A percentile compares a stretch with the other conserved stretches of the same genome.
These are phyloP conservation scores for Lasiosphaeria hispida DNA, from an alignment of 495 filamentous ascomycete genomes.

Conservation along the genomic window DNA sequence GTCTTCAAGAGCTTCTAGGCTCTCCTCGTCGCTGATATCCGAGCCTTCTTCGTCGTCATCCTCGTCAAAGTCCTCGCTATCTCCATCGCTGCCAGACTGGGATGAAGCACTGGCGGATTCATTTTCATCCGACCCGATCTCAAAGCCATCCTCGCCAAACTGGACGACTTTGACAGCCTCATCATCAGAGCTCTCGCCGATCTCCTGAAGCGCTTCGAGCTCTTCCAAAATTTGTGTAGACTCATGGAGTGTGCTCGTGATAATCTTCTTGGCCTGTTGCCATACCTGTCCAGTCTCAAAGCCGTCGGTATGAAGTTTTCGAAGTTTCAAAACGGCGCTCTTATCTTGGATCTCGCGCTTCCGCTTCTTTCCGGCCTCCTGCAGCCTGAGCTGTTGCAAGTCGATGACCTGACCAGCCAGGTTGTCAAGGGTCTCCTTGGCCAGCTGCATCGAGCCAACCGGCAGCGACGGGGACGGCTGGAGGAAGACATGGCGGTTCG, in stretches of 20 bases:
- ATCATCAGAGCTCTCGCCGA: conserved; percentile 23
- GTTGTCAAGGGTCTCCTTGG: conserved; percentile 73
- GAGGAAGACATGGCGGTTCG: conserved; percentile 63
- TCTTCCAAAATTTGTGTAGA: conserved; percentile 49
- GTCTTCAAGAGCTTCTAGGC: conserved; percentile 27
- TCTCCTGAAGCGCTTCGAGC: conserved; percentile 39
- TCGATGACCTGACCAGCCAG: conserved; percentile 68
- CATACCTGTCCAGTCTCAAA: conserved; percentile 89
- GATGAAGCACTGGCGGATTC: conserved; percentile 23
- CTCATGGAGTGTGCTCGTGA: conserved; percentile 49
- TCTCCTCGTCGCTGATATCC: conserved; percentile 25
- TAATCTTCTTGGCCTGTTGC: conserved; percentile 85
- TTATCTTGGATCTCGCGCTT: conserved; percentile 49
- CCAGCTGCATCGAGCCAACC: conserved; percentile 60
- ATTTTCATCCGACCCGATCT: conserved; percentile 40
- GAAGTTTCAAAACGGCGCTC: conserved; percentile 58
- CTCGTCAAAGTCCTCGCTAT: conserved; percentile 39
- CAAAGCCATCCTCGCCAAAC: conserved; percentile 48
- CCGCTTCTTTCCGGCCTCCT: conserved; percentile 60
- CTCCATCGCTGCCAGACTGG: conserved; percentile 29
- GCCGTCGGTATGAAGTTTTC: conserved; percentile 79
- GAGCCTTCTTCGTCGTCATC: conserved; percentile 46
- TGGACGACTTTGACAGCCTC: conserved; percentile 32
- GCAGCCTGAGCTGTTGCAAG: conserved; percentile 58
- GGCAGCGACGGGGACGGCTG: conserved; percentile 64